Evolutionary conservation across 441 rosid genomes (phyloP), one percentile per base, ranked within the genome.

Genomic region (Euphorbia celastroides): DNA sequence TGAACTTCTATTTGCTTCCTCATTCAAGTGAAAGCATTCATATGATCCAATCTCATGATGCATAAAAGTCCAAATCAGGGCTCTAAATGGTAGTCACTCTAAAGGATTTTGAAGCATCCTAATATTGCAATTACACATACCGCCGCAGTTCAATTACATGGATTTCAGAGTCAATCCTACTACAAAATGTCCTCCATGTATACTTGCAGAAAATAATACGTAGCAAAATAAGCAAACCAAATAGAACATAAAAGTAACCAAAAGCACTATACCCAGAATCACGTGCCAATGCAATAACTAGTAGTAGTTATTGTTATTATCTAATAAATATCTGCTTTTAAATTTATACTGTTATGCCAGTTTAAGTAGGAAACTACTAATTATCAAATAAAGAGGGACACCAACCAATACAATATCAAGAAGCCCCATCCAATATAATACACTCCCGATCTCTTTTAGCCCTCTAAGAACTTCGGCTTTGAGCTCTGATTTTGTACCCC

Each of bases 361-460:
- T 58, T 65, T 22, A 56, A 56, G 16, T 34, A 23, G 32, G 0
- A 31, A 51, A 7, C n/a, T 34, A 34, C 38, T 34, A 34, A 34
- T 65, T 7, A 65, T 38, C 50, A 70, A 48, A 48, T 59, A 62
- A 69, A 75, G 72, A 71, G 31, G 34, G 72, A 69, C 52, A 86
- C 96, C 85, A 68, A 95, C 99, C 97, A 90, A 78, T 51, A 88
- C 97, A 64, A 83, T 85, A 79, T 95, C 99, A 26, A 95, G 96
- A 81, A 95, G 90, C 65, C 99, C 97, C 83, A 92, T 95, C 89
- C 86, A 86, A 61, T 95, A 95, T 70, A 95, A 75, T 25, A 92
- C 85, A 73, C 99, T 92, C 67, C 99, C 99, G 75, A 95, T 92
- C 84, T 95, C 98, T 74, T 92, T 95, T 65, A 92, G 90, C 69